Conservation (phyloP, 371 early-diverging fungal species). For the Lichtheimia corymbifera region DNA sequence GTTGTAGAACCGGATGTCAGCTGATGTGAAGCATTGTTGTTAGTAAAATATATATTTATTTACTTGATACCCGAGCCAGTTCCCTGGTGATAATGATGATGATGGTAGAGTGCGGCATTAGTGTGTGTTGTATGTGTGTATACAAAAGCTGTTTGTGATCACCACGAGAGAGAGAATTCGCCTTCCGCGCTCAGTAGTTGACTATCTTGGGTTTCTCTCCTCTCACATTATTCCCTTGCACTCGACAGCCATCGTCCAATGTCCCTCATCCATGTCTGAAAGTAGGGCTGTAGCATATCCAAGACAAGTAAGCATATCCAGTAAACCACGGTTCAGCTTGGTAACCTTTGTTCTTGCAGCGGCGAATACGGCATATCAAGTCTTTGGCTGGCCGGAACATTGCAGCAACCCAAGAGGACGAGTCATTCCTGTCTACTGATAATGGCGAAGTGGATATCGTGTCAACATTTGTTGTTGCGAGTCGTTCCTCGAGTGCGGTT, state of each 20-base stretch:
- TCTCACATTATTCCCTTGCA: background rate
- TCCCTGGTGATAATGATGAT: too few species aligned
- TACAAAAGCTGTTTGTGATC: too few species aligned
- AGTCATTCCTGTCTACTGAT: conserved; percentile 1
- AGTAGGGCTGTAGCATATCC: conserved; percentile 14
- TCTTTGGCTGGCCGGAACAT: conserved; percentile 45
- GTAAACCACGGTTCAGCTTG: background rate
- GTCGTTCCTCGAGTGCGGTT: conserved; percentile 15
- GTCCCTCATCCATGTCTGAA: conserved; percentile 17
- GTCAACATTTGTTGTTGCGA: conserved; percentile 3
- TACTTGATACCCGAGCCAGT: too few species aligned
- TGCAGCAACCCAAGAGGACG: conserved; percentile 22
- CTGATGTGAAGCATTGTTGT: too few species aligned
- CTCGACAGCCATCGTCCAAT: background rate
- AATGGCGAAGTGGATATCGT: conserved; percentile 5
- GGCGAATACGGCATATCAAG: conserved; percentile 45
- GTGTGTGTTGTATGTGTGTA: too few species aligned
- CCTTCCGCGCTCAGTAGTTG: too few species aligned
- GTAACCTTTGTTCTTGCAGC: conserved; percentile 13
- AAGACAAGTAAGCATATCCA: conserved; percentile 12
- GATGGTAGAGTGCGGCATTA: too few species aligned
- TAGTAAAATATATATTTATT: too few species aligned
- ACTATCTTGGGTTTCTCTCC: too few species aligned
- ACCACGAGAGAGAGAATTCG: too few species aligned
- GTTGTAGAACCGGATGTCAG: too few species aligned